Percentiles rank a stretch among this genome's conserved stretches.
Conservation (phyloP, 768 basidiomycete species). For the Ramaria sp. region DNA sequence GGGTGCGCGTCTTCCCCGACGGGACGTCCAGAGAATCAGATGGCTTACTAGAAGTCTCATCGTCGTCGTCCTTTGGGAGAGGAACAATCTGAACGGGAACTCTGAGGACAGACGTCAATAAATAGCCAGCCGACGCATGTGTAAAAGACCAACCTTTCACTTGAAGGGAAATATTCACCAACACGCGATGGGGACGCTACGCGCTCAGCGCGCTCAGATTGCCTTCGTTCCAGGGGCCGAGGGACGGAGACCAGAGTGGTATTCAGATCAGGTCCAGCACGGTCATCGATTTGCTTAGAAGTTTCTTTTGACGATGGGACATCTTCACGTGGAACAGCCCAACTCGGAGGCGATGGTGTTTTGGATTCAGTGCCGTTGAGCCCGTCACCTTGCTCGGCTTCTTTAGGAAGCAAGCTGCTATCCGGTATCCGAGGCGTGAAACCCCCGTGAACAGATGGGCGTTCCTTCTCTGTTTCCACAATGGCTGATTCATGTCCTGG, state of each 20-base stretch:
- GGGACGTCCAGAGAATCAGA: not conserved
- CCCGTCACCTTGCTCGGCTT: not conserved
- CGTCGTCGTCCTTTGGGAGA: not conserved
- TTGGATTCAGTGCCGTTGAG: not conserved
- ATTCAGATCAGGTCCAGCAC: too few relatives aligned
- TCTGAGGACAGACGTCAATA: not conserved
- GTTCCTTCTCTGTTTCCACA: too few relatives aligned
- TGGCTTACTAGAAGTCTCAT: not conserved
- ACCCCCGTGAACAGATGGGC: not conserved
- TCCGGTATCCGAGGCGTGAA: not conserved
- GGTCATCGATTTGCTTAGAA: too few relatives aligned
- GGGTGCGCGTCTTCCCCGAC: slow-evolving; percentile 18
- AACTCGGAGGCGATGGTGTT: not conserved
- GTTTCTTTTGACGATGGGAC: not conserved
- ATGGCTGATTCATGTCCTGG: too few relatives aligned
- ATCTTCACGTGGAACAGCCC: not conserved
- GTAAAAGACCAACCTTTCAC: slow-evolving; percentile 8
- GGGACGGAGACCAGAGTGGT: too few relatives aligned
- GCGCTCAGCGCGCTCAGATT: too few relatives aligned
- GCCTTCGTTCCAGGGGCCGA: too few relatives aligned
- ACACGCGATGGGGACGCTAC: not conserved
- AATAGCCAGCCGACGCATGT: slow-evolving; percentile 12
- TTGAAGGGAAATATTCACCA: not conserved
- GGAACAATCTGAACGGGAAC: not conserved
- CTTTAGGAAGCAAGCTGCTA: not conserved